Evolutionary conservation across 139 green algal genomes (phyloP).

Genomic region (Picochlorum sp.): DNA sequence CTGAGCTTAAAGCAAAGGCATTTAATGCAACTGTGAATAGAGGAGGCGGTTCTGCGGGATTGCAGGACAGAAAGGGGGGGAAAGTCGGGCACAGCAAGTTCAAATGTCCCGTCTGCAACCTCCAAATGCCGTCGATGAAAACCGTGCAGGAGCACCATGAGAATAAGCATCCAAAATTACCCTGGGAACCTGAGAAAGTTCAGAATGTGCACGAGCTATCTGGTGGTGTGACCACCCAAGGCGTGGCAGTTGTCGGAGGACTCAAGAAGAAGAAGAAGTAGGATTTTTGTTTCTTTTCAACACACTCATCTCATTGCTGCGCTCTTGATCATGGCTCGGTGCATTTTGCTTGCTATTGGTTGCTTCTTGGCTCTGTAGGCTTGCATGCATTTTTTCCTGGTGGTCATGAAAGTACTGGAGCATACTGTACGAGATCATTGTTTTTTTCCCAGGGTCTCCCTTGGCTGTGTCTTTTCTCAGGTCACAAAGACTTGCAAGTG

Average conservation of each 20-base stretch:
- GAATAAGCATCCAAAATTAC: slow-evolving; percentile 10
- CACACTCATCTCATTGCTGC: not conserved
- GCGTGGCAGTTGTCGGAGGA: not conserved
- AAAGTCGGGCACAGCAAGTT: slow-evolving; percentile 70
- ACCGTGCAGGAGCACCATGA: slow-evolving; percentile 10
- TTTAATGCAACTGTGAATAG: slow-evolving; percentile 48
- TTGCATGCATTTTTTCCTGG: not conserved
- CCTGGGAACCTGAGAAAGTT: slow-evolving; percentile 10
- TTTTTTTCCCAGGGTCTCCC: not conserved
- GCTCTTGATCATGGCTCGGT: not conserved
- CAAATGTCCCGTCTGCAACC: slow-evolving; percentile 19
- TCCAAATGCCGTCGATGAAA: slow-evolving; percentile 8
- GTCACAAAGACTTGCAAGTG: not conserved
- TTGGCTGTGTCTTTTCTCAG: not conserved
- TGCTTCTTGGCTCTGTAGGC: not conserved
- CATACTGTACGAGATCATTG: not conserved
- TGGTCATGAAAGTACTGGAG: not conserved
- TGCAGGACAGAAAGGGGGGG: slow-evolving; percentile 60
- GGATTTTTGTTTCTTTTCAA: no score
- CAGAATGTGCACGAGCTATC: slow-evolving; percentile 1
- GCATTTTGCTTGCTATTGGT: not conserved
- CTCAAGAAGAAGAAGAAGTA: slow-evolving; percentile 8
- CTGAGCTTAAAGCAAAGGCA: slow-evolving; percentile 48
- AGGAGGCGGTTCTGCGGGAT: slow-evolving; percentile 25
- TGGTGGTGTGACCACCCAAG: slow-evolving; percentile 6